These are phyloP conservation scores for Chaetomiaceae sp. DNA, from an alignment of 2,329 filamentous ascomycete species.

Conservation along the genomic window DNA sequence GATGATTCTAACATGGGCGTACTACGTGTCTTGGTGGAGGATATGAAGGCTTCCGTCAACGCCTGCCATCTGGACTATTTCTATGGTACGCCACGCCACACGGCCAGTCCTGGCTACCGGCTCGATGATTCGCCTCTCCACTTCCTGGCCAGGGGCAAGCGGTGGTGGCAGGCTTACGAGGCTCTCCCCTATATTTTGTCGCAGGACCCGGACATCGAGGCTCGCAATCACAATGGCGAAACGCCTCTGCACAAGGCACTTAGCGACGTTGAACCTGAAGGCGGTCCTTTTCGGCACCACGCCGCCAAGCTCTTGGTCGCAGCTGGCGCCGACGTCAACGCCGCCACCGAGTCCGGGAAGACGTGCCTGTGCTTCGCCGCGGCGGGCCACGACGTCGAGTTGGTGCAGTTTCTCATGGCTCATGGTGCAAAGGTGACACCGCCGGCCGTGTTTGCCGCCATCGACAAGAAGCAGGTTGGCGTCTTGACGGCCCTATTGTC, in stretches of 20 bases:
- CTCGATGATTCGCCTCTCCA: slow-evolving; percentile 14
- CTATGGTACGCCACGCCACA: background rate
- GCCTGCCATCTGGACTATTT: background rate
- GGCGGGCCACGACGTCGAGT: background rate
- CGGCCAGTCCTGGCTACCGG: background rate
- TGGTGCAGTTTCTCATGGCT: slow-evolving; percentile 3
- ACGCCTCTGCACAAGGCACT: slow-evolving; percentile 16
- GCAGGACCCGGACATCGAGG: slow-evolving; percentile 5
- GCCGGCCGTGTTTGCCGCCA: background rate
- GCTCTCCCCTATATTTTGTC: slow-evolving; percentile 20
- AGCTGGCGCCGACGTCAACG: slow-evolving; percentile 12
- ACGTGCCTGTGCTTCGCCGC: slow-evolving; percentile 6
- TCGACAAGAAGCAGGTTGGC: background rate
- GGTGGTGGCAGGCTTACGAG: slow-evolving; percentile 4
- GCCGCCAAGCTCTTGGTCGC: slow-evolving; percentile 4
- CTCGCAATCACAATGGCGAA: slow-evolving; percentile 1
- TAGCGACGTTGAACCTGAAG: background rate
- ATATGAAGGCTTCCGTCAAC: slow-evolving; percentile 24
- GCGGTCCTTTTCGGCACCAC: background rate
- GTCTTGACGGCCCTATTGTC: slow-evolving; percentile 4
- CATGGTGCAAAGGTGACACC: background rate
- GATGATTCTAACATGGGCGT: slow-evolving; percentile 35
- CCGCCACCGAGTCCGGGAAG: background rate
- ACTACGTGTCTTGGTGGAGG: slow-evolving; percentile 34
- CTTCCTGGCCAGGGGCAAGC: slow-evolving; percentile 2